phyloP scores from a whole-genome alignment of 1,284 basidiomycete species.

The Ganoderma sinense region DNA sequence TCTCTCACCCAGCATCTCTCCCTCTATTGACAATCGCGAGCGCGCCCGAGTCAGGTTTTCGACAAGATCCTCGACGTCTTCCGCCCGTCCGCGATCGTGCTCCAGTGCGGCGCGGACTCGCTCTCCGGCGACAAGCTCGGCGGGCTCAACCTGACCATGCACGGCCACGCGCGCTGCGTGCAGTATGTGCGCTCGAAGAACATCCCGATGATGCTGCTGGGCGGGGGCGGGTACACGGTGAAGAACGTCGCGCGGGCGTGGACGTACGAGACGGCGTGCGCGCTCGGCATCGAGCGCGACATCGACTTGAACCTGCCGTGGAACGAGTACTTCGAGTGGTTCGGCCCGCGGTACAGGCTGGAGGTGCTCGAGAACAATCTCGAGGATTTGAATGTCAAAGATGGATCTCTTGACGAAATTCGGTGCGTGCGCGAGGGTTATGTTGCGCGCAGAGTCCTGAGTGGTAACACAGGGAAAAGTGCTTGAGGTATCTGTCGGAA shows the following conservation, averaged over 20 bases:
- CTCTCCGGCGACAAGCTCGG: slow-evolving; percentile 97
- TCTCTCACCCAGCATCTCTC: slow-evolving; percentile 24
- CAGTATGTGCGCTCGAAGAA: slow-evolving; percentile 87
- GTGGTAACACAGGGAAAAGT: background rate
- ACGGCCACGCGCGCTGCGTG: slow-evolving; percentile 93
- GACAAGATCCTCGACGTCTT: slow-evolving; percentile 91
- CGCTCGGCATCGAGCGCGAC: slow-evolving; percentile 78
- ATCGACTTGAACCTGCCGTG: slow-evolving; percentile 90
- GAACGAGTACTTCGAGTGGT: slow-evolving; percentile 98
- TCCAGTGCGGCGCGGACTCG: no score
- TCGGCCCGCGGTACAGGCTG: slow-evolving; percentile 93
- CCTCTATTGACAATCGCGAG: no score
- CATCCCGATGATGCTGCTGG: slow-evolving; percentile 90
- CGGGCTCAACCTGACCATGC: slow-evolving; percentile 94
- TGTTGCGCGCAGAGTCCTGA: background rate
- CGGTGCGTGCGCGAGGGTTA: slow-evolving; percentile 54
- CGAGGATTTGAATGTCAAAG: slow-evolving; percentile 91
- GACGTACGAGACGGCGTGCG: no score
- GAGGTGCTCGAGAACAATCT: slow-evolving; percentile 94
- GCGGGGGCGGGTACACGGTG: slow-evolving; percentile 96
- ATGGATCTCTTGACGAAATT: slow-evolving; percentile 84
- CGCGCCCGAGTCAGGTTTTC: slow-evolving; percentile 70
- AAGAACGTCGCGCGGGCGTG: slow-evolving; percentile 94
- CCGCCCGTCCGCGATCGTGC: slow-evolving; percentile 87
- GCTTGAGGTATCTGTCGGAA: slow-evolving; percentile 78